Evolutionary conservation across 345 rosid genomes (phyloP).

Genomic region (Linum tenue): DNA sequence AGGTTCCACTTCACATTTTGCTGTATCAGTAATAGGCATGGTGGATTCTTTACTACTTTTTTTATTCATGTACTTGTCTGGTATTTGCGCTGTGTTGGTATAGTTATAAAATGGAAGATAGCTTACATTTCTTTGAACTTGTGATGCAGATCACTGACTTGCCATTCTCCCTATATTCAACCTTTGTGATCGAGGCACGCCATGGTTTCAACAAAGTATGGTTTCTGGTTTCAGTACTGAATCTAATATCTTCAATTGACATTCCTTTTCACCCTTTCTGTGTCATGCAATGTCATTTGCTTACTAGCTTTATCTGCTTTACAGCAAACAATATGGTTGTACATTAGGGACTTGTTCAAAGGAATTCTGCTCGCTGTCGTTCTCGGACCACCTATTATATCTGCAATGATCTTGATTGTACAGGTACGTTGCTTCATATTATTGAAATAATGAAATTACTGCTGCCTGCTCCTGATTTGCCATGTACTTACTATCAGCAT

Average conservation of each 20-base stretch:
- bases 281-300: constrained; percentile 8
- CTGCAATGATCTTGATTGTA: constrained; percentile 73
- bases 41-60: neutral
- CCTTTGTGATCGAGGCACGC: constrained; percentile 92
- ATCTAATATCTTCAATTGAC: neutral
- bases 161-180: constrained; percentile 93
- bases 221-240: constrained; percentile 14
- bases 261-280: constrained; percentile 1
- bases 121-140: neutral
- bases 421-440: constrained; percentile 47
- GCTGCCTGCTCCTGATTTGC: neutral
- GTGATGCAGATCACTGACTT: constrained; percentile 79
- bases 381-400: constrained; percentile 84
- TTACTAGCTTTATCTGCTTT: constrained; percentile 16
- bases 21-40: neutral
- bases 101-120: neutral
- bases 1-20: no score
- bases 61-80: neutral
- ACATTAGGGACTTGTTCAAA: constrained; percentile 79
- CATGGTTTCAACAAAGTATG: constrained; percentile 96
- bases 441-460: neutral
- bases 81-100: neutral
- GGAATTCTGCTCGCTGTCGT: constrained; percentile 60
- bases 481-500: neutral
- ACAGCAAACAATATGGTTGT: constrained; percentile 97